Conservation (phyloP, 305 asterid species). For the Caryopteris hybrid region DNA sequence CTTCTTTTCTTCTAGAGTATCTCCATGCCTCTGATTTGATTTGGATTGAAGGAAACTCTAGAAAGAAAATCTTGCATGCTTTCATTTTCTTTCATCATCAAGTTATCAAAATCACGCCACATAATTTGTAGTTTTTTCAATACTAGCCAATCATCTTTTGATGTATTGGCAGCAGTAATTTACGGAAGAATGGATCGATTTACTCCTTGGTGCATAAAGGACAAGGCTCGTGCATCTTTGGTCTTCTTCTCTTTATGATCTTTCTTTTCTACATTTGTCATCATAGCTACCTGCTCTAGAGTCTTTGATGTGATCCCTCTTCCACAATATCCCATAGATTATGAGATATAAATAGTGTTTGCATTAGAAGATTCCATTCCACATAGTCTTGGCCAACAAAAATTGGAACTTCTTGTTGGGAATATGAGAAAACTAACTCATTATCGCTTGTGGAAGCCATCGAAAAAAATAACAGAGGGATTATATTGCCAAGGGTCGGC, state of each 20-base stretch:
- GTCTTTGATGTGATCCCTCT: not conserved
- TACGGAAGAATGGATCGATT: not conserved
- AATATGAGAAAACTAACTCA: not conserved
- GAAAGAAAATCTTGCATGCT: not conserved
- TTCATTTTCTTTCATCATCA: not conserved
- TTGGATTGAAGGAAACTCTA: not conserved
- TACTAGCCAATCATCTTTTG: not conserved
- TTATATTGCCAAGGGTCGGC: not conserved
- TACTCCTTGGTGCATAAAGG: constrained; percentile 13
- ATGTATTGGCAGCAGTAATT: not conserved
- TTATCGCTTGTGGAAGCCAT: not conserved
- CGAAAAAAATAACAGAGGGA: too few species aligned
- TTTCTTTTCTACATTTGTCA: not conserved
- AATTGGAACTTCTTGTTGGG: not conserved
- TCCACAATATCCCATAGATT: not conserved
- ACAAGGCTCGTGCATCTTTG: constrained; percentile 10
- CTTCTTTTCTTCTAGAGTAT: not conserved
- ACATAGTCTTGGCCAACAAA: not conserved
- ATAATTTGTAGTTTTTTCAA: not conserved
- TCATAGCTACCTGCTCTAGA: not conserved
- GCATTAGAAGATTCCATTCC: not conserved
- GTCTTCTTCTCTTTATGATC: not conserved
- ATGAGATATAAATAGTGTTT: not conserved
- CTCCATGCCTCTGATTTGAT: not conserved
- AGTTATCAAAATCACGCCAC: not conserved